A percentile compares a stretch with the other conserved stretches of the same genome.
phyloP scores from a whole-genome alignment of 352 stramenopile genomes.

The Globisporangium heterothallicum region DNA sequence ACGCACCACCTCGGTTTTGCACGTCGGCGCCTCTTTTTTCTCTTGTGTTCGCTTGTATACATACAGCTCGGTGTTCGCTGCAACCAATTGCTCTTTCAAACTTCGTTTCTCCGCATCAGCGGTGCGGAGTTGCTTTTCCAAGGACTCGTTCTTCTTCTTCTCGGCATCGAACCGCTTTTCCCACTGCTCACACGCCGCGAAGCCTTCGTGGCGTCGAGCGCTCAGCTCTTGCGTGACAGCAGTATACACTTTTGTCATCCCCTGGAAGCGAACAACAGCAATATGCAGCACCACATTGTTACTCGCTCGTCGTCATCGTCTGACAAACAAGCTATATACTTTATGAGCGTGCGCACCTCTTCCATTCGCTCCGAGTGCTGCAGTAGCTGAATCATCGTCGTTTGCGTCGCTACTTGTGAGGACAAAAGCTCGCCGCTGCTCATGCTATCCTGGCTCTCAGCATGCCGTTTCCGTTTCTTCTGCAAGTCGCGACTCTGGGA shows the following conservation, averaged over 20 bases:
- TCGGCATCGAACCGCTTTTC: constrained; percentile 17
- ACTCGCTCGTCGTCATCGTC: background rate
- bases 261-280: background rate
- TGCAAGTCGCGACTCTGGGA: background rate
- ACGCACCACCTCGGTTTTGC: constrained; percentile 5
- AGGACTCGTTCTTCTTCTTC: constrained; percentile 21
- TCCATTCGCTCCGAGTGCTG: constrained; percentile 17
- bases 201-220: no score
- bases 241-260: background rate
- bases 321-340: background rate
- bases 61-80: constrained; percentile 40
- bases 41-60: constrained; percentile 19
- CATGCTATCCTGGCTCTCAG: constrained; percentile 3
- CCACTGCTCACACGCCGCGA: no score
- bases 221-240: no score
- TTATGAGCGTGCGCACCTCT: constrained; percentile 1
- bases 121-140: constrained; percentile 25
- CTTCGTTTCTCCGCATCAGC: constrained; percentile 24
- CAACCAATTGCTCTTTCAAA: constrained; percentile 38
- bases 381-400: constrained; percentile 25
- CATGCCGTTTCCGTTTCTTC: constrained; percentile 9
- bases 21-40: background rate
- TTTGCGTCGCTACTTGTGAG: constrained; percentile 17
- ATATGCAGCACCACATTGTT: background rate
- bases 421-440: constrained; percentile 5